These are phyloP conservation scores for Pseudozyma hubeiensis DNA, from an alignment of 1,284 basidiomycete species.

Conservation along the genomic window DNA sequence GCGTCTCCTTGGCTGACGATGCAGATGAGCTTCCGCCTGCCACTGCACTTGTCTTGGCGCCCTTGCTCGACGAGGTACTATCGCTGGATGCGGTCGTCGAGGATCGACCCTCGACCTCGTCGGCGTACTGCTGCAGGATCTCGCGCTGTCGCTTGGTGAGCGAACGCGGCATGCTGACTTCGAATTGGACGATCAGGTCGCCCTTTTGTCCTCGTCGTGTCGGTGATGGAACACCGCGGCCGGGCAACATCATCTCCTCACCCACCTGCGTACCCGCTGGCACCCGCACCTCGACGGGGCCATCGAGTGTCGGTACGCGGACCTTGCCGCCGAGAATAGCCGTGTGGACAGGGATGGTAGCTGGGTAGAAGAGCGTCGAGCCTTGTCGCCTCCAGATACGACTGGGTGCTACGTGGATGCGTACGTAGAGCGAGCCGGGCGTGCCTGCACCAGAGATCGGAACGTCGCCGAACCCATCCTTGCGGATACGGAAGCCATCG, in stretches of 20 bases:
- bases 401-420: slow-evolving; percentile 85
- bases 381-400: slow-evolving; percentile 92
- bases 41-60: slow-evolving; percentile 6
- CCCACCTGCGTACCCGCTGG: slow-evolving; percentile 94
- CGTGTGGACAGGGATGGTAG: slow-evolving; percentile 88
- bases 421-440: slow-evolving; percentile 86
- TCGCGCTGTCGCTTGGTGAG: slow-evolving; percentile 85
- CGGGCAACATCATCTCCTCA: slow-evolving; percentile 94
- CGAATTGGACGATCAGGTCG: slow-evolving; percentile 91
- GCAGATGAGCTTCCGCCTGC: slow-evolving; percentile 1
- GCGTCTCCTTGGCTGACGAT: not conserved
- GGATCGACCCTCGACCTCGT: slow-evolving; percentile 72
- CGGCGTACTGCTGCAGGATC: slow-evolving; percentile 89
- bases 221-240: slow-evolving; percentile 81
- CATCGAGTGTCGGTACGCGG: slow-evolving; percentile 92
- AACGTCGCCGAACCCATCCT: slow-evolving; percentile 86
- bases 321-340: slow-evolving; percentile 92
- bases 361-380: slow-evolving; percentile 88
- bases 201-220: slow-evolving; percentile 75
- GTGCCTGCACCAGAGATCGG: slow-evolving; percentile 77
- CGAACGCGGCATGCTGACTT: slow-evolving; percentile 88
- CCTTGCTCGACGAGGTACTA: slow-evolving; percentile 16
- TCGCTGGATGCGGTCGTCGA: slow-evolving; percentile 10
- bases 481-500: slow-evolving; percentile 92
- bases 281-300: slow-evolving; percentile 93